Base-by-base conservation (phyloP, 768 basidiomycete genomes). In the Ephemerocybe angulata region DNA sequence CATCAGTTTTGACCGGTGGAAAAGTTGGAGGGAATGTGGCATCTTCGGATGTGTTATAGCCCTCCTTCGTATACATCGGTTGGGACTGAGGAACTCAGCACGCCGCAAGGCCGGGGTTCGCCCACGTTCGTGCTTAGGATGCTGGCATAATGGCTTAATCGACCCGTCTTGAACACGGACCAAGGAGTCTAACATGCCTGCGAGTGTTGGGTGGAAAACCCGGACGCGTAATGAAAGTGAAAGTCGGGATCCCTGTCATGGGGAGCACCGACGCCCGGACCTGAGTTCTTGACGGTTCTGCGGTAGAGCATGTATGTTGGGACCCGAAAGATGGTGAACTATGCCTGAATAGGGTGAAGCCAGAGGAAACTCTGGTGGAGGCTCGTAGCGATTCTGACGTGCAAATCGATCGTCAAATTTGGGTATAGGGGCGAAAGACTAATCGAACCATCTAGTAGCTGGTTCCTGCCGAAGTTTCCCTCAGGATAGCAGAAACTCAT, bases 331-430 rank as follows among this genome's bases (percentile, higher is more conserved):
- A 87, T 87, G 85, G 85, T 87, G 86, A 87, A 87, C 84, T 87
- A 87, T 88, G 85, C 72, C 73, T n/a, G n/a, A 85, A 83, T 85
- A 88, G 85, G 86, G 86, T 79, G 84, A n/a, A 88, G 88, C 87
- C 88, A 90, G 87, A 87, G 88, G 87, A n/a, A 90, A 90, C 88
- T 87, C 87, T 89, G 88, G 86, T 90, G 87, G 87, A 89, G 86
- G 88, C 85, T 87, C 84, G 85, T 87, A 90, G 51, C 51, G 51
- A 52, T 90, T 89, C 88, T 90, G 88, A 89, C 86, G 85, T 90
- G 88, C 88, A 90, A 90, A 90, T 90, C 87, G 85, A 88, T 90
- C 84, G 87, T 89, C 85, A n/a, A 77, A 90, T 86, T 87, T 88
- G 87, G 86, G 87, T 88, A 89, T 90, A 89, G 88, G 88, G 88